Base-by-base conservation (phyloP, 805 yeast species). In the Ogataea neopini region DNA sequence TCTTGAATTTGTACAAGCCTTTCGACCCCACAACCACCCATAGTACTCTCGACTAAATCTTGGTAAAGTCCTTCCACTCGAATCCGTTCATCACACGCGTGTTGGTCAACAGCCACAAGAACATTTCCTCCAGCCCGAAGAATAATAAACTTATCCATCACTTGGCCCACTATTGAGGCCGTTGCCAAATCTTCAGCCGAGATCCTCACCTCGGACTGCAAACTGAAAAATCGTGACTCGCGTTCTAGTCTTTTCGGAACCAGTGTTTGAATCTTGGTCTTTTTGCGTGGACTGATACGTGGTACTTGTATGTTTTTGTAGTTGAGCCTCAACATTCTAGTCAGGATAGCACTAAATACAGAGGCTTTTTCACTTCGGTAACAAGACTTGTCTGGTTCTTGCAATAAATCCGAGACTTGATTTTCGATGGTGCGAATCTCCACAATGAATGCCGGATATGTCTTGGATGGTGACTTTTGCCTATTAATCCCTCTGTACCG, bases 51-150 rank as follows among this genome's bases (percentile, higher is more conserved):
- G 2, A 79, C 57, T 45, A 72, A 69, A 2, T 70, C 71, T 28
- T 60, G 52, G n/a, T 79, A 64, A 10, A 75, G 56, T 1, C 49
- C 43, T 56, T 89, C 96, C 2, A 85, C 75, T 39, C 71, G 70
- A 0, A 86, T 71, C 45, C 96, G 64, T 60, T 89, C 96, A 64
- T 86, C 95, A 45, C 84, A 80, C 0, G 96, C 96, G 69, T 89
- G 96, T 58, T 88, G 96, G 60, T 89, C 96, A 4, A 86, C 57
- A 1, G 79, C 65, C 17, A 79, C 62, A 13, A 79, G 50, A 1
- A 33, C 35, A 6, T n/a, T 18, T 51, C 28, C 19, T 11, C 43
- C 44, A 6, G 55, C 15, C 19, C 63, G 69, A 2, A 77, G 62
- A 4, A 88, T 66, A 7, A 89, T 79, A 57, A 87, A 87, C 59